A percentile compares a stretch with the other conserved stretches of the same genome.
These are phyloP conservation scores for Kappamyces sp. DNA, from an alignment of 192 early-diverging fungal genomes.

Conservation along the genomic window DNA sequence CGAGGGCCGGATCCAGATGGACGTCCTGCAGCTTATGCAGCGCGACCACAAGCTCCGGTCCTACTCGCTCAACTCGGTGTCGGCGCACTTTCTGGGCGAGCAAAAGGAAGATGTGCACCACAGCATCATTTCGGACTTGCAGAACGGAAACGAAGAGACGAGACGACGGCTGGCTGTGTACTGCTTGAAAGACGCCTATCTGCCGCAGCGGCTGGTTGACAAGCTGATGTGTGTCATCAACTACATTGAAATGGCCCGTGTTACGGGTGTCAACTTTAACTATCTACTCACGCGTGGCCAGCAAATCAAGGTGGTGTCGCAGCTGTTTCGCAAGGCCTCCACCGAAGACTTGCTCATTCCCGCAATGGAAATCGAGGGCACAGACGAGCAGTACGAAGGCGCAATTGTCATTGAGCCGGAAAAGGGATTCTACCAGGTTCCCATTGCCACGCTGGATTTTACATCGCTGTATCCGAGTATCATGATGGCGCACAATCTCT, in stretches of 20 bases:
- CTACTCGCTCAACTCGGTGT: slow-evolving; percentile 93
- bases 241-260: slow-evolving; percentile 97
- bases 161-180: slow-evolving; percentile 91
- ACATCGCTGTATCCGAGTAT: slow-evolving; percentile 97
- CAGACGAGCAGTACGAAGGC: slow-evolving; percentile 88
- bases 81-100: slow-evolving; percentile 88
- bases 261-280: slow-evolving; percentile 94
- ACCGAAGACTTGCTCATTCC: slow-evolving; percentile 85
- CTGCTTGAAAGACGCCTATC: slow-evolving; percentile 94
- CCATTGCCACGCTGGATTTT: slow-evolving; percentile 97
- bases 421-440: slow-evolving; percentile 89
- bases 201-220: slow-evolving; percentile 89
- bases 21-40: slow-evolving; percentile 90
- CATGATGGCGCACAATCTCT: slow-evolving; percentile 99
- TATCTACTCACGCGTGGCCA: slow-evolving; percentile 90
- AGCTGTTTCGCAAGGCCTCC: slow-evolving; percentile 82
- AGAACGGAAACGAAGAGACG: slow-evolving; percentile 92
- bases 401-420: slow-evolving; percentile 94
- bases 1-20: slow-evolving; percentile 88
- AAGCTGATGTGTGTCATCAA: slow-evolving; percentile 97
- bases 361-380: slow-evolving; percentile 71
- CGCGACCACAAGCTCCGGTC: slow-evolving; percentile 93
- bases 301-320: slow-evolving; percentile 97
- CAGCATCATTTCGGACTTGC: slow-evolving; percentile 95
- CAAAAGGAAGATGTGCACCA: slow-evolving; percentile 99